Evolutionary conservation across 2,329 filamentous ascomycete species (phyloP).

Genomic region (Graphilbum sp.): DNA sequence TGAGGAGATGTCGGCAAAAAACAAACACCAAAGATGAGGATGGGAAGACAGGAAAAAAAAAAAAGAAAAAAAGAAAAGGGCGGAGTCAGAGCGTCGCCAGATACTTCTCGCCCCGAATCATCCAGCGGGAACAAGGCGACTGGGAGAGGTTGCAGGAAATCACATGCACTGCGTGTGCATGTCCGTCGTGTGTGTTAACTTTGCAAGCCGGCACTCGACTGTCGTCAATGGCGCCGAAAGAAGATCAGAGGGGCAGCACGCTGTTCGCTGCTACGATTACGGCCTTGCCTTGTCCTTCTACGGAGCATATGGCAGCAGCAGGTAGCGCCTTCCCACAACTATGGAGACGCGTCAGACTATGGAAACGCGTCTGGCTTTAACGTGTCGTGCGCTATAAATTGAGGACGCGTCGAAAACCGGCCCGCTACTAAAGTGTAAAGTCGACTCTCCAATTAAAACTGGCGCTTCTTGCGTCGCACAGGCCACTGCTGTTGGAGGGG

Average conservation of each 20-base stretch:
- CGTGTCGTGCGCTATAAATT: conserved; percentile 1
- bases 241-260: not conserved
- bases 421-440: not conserved
- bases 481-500: not conserved
- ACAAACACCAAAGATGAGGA: not conserved
- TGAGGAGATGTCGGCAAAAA: not conserved
- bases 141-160: too few relatives aligned
- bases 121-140: too few relatives aligned
- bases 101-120: too few relatives aligned
- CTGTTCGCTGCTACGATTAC: too few relatives aligned
- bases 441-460: not conserved
- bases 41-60: not conserved
- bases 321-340: conserved; percentile 4
- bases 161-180: too few relatives aligned
- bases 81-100: too few relatives aligned
- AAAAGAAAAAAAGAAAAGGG: not conserved
- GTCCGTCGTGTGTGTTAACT: too few relatives aligned
- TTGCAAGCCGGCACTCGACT: too few relatives aligned
- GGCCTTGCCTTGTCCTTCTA: not conserved
- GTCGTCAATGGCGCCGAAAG: too few relatives aligned
- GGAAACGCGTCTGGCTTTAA: conserved; percentile 6
- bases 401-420: conserved; percentile 2
- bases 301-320: not conserved
- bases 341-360: conserved; percentile 5
- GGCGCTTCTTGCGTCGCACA: not conserved